Conservation (phyloP, 2,329 filamentous ascomycete species). For the Lecanoromycetidae sp. region DNA sequence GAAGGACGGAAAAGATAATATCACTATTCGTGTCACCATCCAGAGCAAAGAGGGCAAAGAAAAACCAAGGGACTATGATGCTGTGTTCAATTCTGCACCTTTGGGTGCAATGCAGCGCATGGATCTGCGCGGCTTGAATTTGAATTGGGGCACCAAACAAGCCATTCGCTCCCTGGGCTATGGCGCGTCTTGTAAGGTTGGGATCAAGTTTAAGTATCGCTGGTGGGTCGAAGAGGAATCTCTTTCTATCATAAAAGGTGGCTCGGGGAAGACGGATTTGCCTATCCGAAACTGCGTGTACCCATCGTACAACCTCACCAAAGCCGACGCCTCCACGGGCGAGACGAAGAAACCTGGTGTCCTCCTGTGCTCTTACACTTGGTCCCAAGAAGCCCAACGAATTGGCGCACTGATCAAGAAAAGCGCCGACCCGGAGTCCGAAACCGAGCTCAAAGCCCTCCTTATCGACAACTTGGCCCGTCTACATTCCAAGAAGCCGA, state of each 20-base stretch:
- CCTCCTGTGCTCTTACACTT: constrained; percentile 29
- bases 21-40: constrained; percentile 20
- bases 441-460: constrained; percentile 22
- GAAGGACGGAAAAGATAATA: background rate
- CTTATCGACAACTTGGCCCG: constrained; percentile 23
- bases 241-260: constrained; percentile 22
- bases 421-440: constrained; percentile 11
- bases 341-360: constrained; percentile 21
- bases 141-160: constrained; percentile 21
- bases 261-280: constrained; percentile 25
- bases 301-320: constrained; percentile 27
- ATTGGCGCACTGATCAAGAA: constrained; percentile 23
- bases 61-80: constrained; percentile 19
- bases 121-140: constrained; percentile 19
- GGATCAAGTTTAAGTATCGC: constrained; percentile 26
- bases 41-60: constrained; percentile 6
- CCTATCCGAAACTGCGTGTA: constrained; percentile 27
- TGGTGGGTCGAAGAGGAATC: constrained; percentile 25
- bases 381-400: constrained; percentile 27
- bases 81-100: constrained; percentile 26
- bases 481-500: constrained; percentile 19
- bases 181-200: constrained; percentile 26
- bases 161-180: constrained; percentile 27
- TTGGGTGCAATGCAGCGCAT: constrained; percentile 25
- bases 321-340: constrained; percentile 15